Evolutionary conservation across 257 asterid genomes (phyloP).

Genomic region (Capsicum baccatum): DNA sequence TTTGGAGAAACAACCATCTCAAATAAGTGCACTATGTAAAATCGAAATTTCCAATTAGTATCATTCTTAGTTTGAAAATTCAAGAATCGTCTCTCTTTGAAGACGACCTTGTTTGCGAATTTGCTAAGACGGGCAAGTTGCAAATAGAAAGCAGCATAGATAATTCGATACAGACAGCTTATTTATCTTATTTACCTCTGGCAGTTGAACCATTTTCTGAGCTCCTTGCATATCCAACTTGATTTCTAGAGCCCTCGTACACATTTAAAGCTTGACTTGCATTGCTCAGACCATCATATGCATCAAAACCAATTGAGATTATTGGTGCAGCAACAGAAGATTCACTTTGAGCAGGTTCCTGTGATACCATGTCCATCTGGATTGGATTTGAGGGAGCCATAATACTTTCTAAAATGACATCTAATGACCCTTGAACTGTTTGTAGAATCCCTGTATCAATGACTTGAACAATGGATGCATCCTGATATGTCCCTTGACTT

Average conservation of each 20-base stretch:
- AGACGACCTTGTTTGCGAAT: neutral
- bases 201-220: conserved; percentile 50
- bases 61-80: conserved; percentile 6
- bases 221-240: conserved; percentile 48
- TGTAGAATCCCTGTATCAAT: conserved; percentile 53
- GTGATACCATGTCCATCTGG: conserved; percentile 53
- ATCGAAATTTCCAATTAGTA: neutral
- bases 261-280: conserved; percentile 66
- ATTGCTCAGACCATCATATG: conserved; percentile 62
- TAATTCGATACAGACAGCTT: neutral
- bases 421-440: conserved; percentile 55
- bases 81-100: neutral
- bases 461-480: conserved; percentile 44
- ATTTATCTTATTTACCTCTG: conserved; percentile 23
- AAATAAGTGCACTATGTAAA: neutral
- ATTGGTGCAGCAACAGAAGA: conserved; percentile 72
- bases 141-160: neutral
- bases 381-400: conserved; percentile 50
- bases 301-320: conserved; percentile 59
- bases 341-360: conserved; percentile 84
- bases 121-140: neutral
- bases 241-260: conserved; percentile 66
- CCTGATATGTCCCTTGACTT: conserved; percentile 49
- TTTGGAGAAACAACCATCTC: conserved; percentile 20
- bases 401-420: conserved; percentile 49